Evolutionary conservation across 257 asterid species (phyloP).

Genomic region (Marsdenia floribunda): DNA sequence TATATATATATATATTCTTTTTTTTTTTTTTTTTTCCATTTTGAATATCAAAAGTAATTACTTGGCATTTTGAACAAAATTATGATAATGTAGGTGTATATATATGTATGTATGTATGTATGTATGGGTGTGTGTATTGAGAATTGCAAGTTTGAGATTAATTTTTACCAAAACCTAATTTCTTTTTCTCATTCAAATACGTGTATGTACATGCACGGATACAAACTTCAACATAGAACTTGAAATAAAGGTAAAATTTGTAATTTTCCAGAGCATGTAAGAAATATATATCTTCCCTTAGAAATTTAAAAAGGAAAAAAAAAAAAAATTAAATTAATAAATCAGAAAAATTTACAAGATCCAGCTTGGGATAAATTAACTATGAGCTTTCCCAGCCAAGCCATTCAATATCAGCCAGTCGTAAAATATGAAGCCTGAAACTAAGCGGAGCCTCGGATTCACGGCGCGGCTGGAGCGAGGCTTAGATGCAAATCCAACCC

Average conservation of each 20-base stretch:
- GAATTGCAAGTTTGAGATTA: neutral
- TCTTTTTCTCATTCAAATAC: slow-evolving; percentile 13
- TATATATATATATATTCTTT: too few relatives aligned
- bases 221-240: slow-evolving; percentile 17
- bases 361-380: slow-evolving; percentile 16
- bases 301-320: neutral
- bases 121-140: neutral
- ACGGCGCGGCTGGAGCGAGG: slow-evolving; percentile 88
- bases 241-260: slow-evolving; percentile 2
- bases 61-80: too few relatives aligned
- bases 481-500: slow-evolving; percentile 90
- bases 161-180: neutral
- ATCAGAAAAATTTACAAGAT: slow-evolving; percentile 48
- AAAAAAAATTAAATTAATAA: slow-evolving; percentile 39
- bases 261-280: slow-evolving; percentile 9
- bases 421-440: neutral
- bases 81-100: too few relatives aligned
- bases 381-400: slow-evolving; percentile 11
- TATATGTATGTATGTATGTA: too few relatives aligned
- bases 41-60: too few relatives aligned
- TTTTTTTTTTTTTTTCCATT: too few relatives aligned
- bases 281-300: slow-evolving; percentile 10
- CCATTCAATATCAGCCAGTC: slow-evolving; percentile 6
- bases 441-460: slow-evolving; percentile 15
- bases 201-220: slow-evolving; percentile 27